Base-by-base conservation (phyloP, 257 asterid species). In the Catharanthus roseus region DNA sequence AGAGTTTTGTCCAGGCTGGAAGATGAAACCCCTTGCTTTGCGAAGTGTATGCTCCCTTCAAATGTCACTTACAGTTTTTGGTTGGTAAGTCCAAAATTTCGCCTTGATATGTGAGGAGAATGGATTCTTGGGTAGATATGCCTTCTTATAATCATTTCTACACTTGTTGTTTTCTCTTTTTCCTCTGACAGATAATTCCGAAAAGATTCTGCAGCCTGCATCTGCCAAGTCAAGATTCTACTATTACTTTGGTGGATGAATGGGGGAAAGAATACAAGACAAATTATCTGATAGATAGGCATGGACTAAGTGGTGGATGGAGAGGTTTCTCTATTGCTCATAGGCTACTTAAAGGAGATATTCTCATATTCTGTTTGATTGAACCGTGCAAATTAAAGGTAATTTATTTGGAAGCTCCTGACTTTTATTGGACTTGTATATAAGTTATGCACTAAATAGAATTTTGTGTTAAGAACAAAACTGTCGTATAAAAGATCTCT, bases 271-370 rank as follows among this genome's bases (percentile, higher is more conserved):
- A 89, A 75, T 86, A 85, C 72, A 80, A 72, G 69, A 90, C 96
- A 10, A 77, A 88, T 10, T 93, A 82, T 79, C 90, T 93, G 72
- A 67, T 84, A 36, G 91, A 65, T 51, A 80, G 99, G 77, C 84
- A 86, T 58, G 99, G 99, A 28, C 69, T 93, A 47, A 93, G 99
- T 76, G 99, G 90, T 3, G 99, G 99, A 23, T 89, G 99, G 99
- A 85, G 99, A 82, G 90, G 91, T 18, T 91, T 93, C 72, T 82
- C 97, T 45, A 65, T 86, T 44, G 71, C 88, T 4, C 97, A 93
- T 74, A 73, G 84, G 78, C 74, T 93, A 42, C 83, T 82, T 15
- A 91, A 89, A 73, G 99, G 99, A 39, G 99, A 93, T 74, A 72
- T 91, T 49, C 66, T 93, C 66, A 78, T 93, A 63, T 93, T 93